phyloP scores from a whole-genome alignment of 306 rosid species.

The Pyrus communis region DNA sequence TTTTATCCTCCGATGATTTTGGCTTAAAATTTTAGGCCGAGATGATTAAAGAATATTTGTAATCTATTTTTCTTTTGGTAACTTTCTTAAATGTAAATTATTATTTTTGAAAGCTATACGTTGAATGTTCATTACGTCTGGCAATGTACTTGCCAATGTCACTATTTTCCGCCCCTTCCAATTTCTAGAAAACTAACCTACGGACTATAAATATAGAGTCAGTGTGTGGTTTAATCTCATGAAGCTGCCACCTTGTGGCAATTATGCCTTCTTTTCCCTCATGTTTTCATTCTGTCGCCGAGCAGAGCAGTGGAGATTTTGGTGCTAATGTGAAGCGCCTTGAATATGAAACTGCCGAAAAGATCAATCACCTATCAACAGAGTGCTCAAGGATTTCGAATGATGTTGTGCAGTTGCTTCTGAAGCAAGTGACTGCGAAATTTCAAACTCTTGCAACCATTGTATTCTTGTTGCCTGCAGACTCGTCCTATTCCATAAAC shows the following conservation, averaged over 20 bases:
- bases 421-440: constrained; percentile 52
- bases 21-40: too few species aligned
- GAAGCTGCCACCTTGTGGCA: not conserved
- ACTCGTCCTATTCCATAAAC: constrained; percentile 18
- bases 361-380: constrained; percentile 55
- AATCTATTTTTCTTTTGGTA: too few species aligned
- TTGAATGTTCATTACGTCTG: not conserved
- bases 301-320: constrained; percentile 86
- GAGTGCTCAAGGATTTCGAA: constrained; percentile 59
- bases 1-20: too few species aligned
- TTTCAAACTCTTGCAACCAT: not conserved
- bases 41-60: too few species aligned
- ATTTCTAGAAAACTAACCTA: not conserved
- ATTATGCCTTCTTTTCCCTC: not conserved
- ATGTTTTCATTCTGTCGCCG: not conserved
- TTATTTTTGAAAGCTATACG: not conserved
- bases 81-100: too few species aligned
- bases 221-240: too few species aligned
- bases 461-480: constrained; percentile 10
- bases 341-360: constrained; percentile 62
- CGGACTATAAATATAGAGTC: not conserved
- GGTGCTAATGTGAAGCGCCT: constrained; percentile 96
- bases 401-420: constrained; percentile 74
- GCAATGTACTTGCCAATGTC: not conserved
- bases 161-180: not conserved